Base-by-base conservation (phyloP, 176 grass and related monocot species). In the Puya raimondii region DNA sequence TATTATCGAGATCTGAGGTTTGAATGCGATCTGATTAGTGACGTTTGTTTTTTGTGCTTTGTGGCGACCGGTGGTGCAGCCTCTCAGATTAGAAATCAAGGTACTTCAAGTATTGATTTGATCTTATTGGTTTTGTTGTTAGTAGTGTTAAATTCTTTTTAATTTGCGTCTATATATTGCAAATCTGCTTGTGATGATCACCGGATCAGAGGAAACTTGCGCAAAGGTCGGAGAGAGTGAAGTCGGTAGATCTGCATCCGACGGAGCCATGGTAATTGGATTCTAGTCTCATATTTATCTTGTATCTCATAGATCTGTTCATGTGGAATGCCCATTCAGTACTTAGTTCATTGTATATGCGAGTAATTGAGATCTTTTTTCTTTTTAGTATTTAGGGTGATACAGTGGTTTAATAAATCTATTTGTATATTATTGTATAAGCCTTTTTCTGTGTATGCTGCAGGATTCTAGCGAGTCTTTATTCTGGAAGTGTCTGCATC, bases 71-170 rank as follows among this genome's bases (percentile, higher is more conserved):
- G 63, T 9, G 4, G 63, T 9, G 74, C 87, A 99, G 94, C 94
- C 94, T 77, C 94, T 99, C 82, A 93, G 94, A 86, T 84, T 99
- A 77, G 94, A 99, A 82, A 99, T 99, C 89, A 99, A 99, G 94
- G 94, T 99, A 84, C 75, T 76, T 22, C n/a, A 11, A 56, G 56
- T 27, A 61, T 64, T 33, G 10, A 26, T 79, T 68, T 54, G 77
- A 85, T 82, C 74, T 74, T 76, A 77, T 69, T 83, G 70, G 64
- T 47, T 48, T 22, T 71, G 27, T 20, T 23, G n/a, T 73, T 56
- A 50, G 17, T 25, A 64, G 21, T 47, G 22, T 79, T 68, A 15
- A 70, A 75, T 59, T 17, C 53, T 22, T 57, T 12, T 50, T 15
- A 50, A 70, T 71, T 75, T 67, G 48, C 42, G 14, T 76, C 13